Conservation (phyloP, 495 filamentous ascomycete species). For the Penicillium soppii region DNA sequence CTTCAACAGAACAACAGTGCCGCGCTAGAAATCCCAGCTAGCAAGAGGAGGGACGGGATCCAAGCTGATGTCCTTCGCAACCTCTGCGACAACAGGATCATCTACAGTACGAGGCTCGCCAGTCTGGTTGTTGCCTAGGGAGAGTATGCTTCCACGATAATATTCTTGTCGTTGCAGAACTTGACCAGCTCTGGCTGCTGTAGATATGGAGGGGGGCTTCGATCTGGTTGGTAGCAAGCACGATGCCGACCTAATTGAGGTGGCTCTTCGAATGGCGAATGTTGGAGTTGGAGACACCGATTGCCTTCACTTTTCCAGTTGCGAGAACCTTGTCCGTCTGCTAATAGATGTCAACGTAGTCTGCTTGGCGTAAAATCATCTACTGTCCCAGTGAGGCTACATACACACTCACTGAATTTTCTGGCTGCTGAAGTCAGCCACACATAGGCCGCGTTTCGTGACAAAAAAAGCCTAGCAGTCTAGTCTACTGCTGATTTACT, state of each 20-base stretch:
- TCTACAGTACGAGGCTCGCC: conserved; percentile 38
- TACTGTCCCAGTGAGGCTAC: conserved; percentile 1
- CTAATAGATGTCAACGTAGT: conserved; percentile 63
- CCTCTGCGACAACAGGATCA: conserved; percentile 31
- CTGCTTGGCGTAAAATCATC: conserved; percentile 5
- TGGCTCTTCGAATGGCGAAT: conserved; percentile 45
- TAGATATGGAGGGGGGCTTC: conserved; percentile 65
- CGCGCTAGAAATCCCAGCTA: conserved; percentile 51
- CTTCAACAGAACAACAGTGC: conserved; percentile 50
- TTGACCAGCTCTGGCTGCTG: conserved; percentile 50
- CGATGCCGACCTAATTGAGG: conserved; percentile 32
- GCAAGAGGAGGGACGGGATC: conserved; percentile 41
- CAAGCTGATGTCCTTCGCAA: conserved; percentile 36
- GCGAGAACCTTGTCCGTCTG: conserved; percentile 59
- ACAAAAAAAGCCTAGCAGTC: conserved; percentile 1
- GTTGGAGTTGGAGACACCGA: conserved; percentile 60
- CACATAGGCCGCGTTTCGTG: not conserved
- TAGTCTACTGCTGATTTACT: conserved; percentile 14
- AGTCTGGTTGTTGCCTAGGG: conserved; percentile 52
- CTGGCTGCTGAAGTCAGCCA: conserved; percentile 5
- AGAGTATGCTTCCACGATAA: conserved; percentile 59
- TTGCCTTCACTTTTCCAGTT: conserved; percentile 55
- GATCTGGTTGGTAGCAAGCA: conserved; percentile 58
- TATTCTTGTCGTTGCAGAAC: conserved; percentile 49
- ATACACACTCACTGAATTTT: conserved; percentile 7